Evolutionary conservation across 2,329 filamentous ascomycete genomes (phyloP), one percentile per base, ranked within the genome.

Genomic region (Aschersonia sp.): DNA sequence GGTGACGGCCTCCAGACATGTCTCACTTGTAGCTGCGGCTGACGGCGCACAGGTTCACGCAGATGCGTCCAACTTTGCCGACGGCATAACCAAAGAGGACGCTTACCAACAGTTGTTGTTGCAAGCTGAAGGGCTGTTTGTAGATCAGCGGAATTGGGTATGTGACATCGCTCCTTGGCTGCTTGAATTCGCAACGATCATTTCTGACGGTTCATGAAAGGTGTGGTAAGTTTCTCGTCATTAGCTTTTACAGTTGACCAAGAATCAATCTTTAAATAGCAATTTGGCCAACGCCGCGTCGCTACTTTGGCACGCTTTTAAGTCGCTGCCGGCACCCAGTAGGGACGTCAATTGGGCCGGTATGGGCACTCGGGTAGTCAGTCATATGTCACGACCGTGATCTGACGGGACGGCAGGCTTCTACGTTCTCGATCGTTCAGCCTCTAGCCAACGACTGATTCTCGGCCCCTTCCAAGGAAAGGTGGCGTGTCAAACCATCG

Each of bases 381-480:
- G 49, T 29, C 30, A 47, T 45, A 30, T 50, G 30, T 30, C 40
- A 30, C 40, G 29, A 29, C 20, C 20, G 35, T 38, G 35, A 38
- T 38, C 35, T 38, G 12, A 38, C 35, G 40, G 40, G 40, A 12
- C 6, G 20, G 40, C 52, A 80, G 84, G 85, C 30, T 91, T 89
- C 69, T 89, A 89, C 67, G 78, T 82, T 10, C 65, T 82, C 43
- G 78, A 87, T 59, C 67, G 71, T 4, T 59, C 62, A 35, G 58
- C 61, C 6, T 50, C 63, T 43, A 55, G 62, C 5, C 59, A 63
- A 6, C 77, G 79, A 56, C 74, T 91, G 44, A 83, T 89, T 54
- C 77, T 91, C 1, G 85, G 84, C 0, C 85, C 85, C 0, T 91
- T 91, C 63, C 82, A 88, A 55, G 85, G 85, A 53, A 85, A 88